phyloP scores from a whole-genome alignment of 371 early-diverging fungal genomes.

The Amoeboaphelidium protococcarum region DNA sequence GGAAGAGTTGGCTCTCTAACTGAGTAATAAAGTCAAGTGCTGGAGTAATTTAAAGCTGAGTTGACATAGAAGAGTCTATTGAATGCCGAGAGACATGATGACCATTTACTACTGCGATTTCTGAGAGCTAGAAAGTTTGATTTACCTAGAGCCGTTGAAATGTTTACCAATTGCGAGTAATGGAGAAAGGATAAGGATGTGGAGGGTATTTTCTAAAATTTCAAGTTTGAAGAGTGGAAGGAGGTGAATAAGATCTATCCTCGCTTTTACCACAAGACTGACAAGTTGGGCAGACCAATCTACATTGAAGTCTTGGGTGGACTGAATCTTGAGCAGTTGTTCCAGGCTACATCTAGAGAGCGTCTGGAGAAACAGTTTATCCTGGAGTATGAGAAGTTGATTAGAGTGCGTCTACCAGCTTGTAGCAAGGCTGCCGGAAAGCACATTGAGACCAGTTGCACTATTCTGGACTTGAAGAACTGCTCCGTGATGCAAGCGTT shows the following conservation, averaged over 20 bases:
- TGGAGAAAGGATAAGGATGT: conserved; percentile 29
- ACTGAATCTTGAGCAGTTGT: conserved; percentile 25
- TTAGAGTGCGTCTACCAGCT: conserved; percentile 25
- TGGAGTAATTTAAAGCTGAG: too few species aligned
- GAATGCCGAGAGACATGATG: conserved; percentile 21
- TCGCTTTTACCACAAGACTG: conserved; percentile 41
- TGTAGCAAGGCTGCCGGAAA: conserved; percentile 20
- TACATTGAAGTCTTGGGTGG: conserved; percentile 35
- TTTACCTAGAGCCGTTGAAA: conserved; percentile 23
- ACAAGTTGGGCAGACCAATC: conserved; percentile 36
- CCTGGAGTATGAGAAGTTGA: conserved; percentile 30
- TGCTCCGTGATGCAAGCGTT: conserved; percentile 26
- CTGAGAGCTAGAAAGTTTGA: conserved; percentile 39
- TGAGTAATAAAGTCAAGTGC: too few species aligned
- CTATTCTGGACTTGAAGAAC: conserved; percentile 39
- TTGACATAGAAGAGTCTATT: too few species aligned
- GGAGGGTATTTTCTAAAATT: conserved; percentile 14
- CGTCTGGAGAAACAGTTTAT: conserved; percentile 32
- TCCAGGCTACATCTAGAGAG: conserved; percentile 25
- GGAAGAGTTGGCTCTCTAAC: too few species aligned
- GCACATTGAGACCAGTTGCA: conserved; percentile 34
- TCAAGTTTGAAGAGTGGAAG: conserved; percentile 18
- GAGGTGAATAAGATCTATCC: conserved; percentile 25
- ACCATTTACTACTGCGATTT: conserved; percentile 34
- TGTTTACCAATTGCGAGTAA: conserved; percentile 28